Percentiles rank a stretch among this genome's conserved stretches.
Evolutionary conservation across 179 eudicot species (phyloP).

Genomic region (Actinidia polygama): DNA sequence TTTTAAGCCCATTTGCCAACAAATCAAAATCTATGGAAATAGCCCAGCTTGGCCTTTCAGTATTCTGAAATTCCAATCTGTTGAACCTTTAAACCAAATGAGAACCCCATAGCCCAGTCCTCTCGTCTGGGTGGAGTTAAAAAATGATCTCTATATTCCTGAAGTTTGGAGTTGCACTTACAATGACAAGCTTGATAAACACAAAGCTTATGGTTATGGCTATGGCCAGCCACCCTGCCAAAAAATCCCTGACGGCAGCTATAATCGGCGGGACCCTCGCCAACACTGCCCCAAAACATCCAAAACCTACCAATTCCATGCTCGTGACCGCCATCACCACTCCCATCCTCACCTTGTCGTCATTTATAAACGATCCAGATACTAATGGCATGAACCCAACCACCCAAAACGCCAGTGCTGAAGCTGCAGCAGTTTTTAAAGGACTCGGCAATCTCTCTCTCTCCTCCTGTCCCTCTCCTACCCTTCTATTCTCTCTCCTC

Average conservation of each 20-base stretch:
- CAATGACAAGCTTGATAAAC: constrained; percentile 36
- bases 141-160: no score
- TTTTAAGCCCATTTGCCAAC: no score
- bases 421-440: constrained; percentile 41
- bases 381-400: constrained; percentile 50
- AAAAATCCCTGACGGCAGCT: constrained; percentile 35
- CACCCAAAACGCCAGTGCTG: constrained; percentile 38
- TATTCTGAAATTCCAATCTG: no score
- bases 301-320: constrained; percentile 41
- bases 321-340: constrained; percentile 41
- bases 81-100: no score
- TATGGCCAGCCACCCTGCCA: constrained; percentile 58
- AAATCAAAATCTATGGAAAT: no score
- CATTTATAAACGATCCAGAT: constrained; percentile 34
- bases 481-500: constrained; percentile 32
- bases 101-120: no score
- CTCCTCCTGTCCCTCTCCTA: not conserved
- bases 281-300: constrained; percentile 35
- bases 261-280: constrained; percentile 34
- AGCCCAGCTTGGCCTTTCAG: no score
- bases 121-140: no score
- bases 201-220: constrained; percentile 48
- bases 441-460: constrained; percentile 38
- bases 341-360: constrained; percentile 42
- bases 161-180: constrained; percentile 1